phyloP scores from a whole-genome alignment of 2,329 filamentous ascomycete species.

The Xylaria sp. region DNA sequence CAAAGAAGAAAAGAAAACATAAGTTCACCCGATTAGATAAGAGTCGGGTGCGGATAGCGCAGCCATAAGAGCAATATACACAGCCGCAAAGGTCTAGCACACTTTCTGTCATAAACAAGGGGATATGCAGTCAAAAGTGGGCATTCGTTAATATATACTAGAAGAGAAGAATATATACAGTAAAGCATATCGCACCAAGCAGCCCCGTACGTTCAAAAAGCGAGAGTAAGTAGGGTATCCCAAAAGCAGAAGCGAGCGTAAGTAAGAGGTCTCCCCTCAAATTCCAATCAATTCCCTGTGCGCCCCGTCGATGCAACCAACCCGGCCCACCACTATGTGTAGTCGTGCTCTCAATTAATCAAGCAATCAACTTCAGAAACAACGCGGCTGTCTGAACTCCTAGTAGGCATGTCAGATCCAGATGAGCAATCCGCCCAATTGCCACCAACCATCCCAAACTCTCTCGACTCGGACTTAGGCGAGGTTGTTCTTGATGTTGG shows the following conservation, averaged over 20 bases:
- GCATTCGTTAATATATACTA: neutral
- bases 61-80: neutral
- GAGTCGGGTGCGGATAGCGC: too few relatives aligned
- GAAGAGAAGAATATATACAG: slow-evolving; percentile 22
- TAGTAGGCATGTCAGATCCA: too few relatives aligned
- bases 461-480: slow-evolving; percentile 8
- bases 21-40: too few relatives aligned
- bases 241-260: slow-evolving; percentile 17
- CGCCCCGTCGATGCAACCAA: slow-evolving; percentile 18
- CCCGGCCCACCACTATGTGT: neutral
- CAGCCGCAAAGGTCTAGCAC: neutral
- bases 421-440: too few relatives aligned
- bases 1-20: too few relatives aligned
- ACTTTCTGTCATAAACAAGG: too few relatives aligned
- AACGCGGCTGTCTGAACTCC: too few relatives aligned
- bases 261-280: neutral
- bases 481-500: slow-evolving; percentile 40
- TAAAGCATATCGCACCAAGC: slow-evolving; percentile 3
- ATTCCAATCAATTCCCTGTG: neutral
- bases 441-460: too few relatives aligned
- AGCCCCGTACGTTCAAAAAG: neutral
- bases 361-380: too few relatives aligned
- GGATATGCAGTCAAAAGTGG: neutral
- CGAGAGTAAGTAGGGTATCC: slow-evolving; percentile 5
- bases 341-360: too few relatives aligned